Evolutionary conservation across 73 alveolate genomes (phyloP).

Genomic region (Symbiodinium natans): DNA sequence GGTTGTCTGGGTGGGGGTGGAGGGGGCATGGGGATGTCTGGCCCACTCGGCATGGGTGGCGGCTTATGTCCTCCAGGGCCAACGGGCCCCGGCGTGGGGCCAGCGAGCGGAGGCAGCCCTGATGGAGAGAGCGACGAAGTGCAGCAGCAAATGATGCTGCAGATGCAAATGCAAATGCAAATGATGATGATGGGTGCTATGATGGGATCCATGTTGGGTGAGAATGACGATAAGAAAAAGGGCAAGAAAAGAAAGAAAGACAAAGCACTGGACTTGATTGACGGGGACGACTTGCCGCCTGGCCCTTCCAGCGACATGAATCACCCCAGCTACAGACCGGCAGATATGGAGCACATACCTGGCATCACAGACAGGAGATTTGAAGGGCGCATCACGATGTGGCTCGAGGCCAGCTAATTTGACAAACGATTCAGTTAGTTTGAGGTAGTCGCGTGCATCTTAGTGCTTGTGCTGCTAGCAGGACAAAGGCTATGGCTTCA

Average conservation of each 20-base stretch:
- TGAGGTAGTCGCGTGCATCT: no score
- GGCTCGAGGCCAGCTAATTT: conserved; percentile 45
- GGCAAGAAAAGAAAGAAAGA: conserved; percentile 13
- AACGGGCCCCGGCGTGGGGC: neutral
- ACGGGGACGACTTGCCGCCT: conserved; percentile 51
- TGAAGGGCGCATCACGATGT: conserved; percentile 63
- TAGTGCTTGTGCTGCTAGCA: neutral
- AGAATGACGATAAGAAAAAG: conserved; percentile 37
- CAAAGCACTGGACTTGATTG: neutral
- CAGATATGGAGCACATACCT: conserved; percentile 78
- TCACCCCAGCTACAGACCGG: conserved; percentile 77
- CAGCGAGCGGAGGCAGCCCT: conserved; percentile 3
- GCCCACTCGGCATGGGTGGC: neutral
- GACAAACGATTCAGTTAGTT: neutral
- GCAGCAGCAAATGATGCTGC: conserved; percentile 88
- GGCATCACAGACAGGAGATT: conserved; percentile 78
- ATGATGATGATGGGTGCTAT: conserved; percentile 93
- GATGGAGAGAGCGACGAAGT: conserved; percentile 45
- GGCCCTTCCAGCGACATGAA: conserved; percentile 73
- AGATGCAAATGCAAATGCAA: conserved; percentile 90
- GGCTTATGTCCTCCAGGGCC: neutral
- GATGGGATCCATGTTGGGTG: conserved; percentile 93
- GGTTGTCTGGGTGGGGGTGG: conserved; percentile 51
- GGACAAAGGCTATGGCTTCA: conserved; percentile 92
- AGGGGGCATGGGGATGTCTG: neutral